Base-by-base conservation (phyloP, 306 rosid species). In the Lathyrus sativus region DNA sequence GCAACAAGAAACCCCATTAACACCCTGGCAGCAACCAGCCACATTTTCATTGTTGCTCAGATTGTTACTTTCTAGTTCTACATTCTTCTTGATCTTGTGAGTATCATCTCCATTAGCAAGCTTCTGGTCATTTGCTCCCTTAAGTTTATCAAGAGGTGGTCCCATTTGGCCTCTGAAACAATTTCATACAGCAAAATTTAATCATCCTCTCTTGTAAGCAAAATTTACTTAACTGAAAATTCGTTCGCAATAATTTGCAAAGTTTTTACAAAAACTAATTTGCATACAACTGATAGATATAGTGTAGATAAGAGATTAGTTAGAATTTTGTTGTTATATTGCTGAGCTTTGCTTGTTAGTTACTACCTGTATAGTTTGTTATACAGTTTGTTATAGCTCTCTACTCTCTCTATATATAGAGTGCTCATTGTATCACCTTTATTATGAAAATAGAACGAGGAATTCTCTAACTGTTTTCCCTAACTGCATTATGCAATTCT, bases 1-100 rank as follows among this genome's bases (percentile, higher is more conserved):
- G 84, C 98, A 92, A 71, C 98, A 92, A 19, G 89, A 79, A 73
- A 83, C 76, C 49, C 98, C 95, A 78, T 83, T 85, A 68, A 72
- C 87, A 65, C 92, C 95, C 83, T 77, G 82, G 65, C 85, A 81
- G 67, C 85, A 81, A 35, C 85, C 85, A 55, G 7, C 79, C 69
- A 76, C 60, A 19, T 77, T 77, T 69, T 69, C 74, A 9, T 51
- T 66, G 71, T 28, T 80, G 67, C 71, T 70, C 22, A 41, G 60
- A 28, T 67, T 42, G 70, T 29, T 54, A 60, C 64, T 78, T 50
- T 72, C 78, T 13, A 24, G 15, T 44, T 13, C 49, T 44, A 18
- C 53, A 11, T 41, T 72, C 53, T 73, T 63, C 70, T 64, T 71
- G 78, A 29, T 35, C 74, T 62, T 72, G 67, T n/a, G 26, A 38